Evolutionary conservation across 495 filamentous ascomycete genomes (phyloP), one percentile per base, ranked within the genome.

Genomic region (Achaetomiella virescens): DNA sequence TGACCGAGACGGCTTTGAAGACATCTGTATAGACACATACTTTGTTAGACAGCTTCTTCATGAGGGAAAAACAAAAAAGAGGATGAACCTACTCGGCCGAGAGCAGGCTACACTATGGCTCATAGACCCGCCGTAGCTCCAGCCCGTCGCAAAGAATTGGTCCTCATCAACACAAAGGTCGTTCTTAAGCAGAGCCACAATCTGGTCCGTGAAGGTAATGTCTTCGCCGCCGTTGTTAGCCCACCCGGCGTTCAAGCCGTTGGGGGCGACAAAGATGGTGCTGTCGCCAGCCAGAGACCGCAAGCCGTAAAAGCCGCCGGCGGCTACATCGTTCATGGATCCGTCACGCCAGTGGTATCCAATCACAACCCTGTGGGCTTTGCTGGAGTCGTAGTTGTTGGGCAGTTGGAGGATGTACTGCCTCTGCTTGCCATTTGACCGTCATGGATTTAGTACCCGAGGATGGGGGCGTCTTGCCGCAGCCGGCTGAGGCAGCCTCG

Each of bases 51-150:
- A 21, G 22, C 31, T 18, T 36, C 7, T 31, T 47, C 20, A 12
- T 20, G 14, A 18, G 33, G 14, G 2, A 21, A 8, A 12, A 5
- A 42, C 49, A 74, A 64, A 50, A 15, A 50, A 15, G 18, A 22
- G 22, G 49, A 11, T 20, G 9, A 12, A 67, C 66, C 17, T 71
- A 55, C 53, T 65, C 0, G 69, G 64, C 12, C 67, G 67, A 2
- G 72, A 63, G 42, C 76, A 79, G 14, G 76, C 75, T 17, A 79
- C 59, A 5, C 68, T 57, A 37, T 73, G 76, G 21, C 70, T 74
- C 76, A 78, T 78, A 15, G 69, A 67, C 9, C 64, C 76, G 31
- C 76, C 76, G 58, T 75, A 79, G 54, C 71, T 74, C 60, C 72
- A 79, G 9, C 76, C 76, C 21, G 69, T 70, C 0, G 73, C 66